Conservation (phyloP, 768 basidiomycete genomes). For the Leccinum arenicola region DNA sequence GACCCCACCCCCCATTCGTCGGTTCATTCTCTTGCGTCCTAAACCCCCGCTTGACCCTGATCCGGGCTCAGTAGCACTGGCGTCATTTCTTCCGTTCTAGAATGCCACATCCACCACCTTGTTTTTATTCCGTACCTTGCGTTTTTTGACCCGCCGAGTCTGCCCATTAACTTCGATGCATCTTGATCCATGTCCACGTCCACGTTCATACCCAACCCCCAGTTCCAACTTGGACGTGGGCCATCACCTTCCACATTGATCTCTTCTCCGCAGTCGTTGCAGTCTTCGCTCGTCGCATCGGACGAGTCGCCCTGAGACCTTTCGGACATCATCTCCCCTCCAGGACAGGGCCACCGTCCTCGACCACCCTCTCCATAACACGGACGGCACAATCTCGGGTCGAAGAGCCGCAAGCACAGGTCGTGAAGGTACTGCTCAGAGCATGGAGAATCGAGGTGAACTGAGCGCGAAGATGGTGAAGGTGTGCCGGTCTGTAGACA, state of each 20-base stretch:
- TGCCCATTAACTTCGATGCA: conserved; percentile 4
- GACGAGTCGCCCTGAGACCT: conserved; percentile 21
- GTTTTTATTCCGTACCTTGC: conserved; percentile 21
- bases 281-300: conserved; percentile 15
- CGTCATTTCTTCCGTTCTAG: not conserved
- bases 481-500: conserved; percentile 40
- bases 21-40: conserved; percentile 55
- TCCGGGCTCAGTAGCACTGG: not conserved
- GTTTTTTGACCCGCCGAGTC: conserved; percentile 16
- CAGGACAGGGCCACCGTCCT: conserved; percentile 39
- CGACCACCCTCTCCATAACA: conserved; percentile 62
- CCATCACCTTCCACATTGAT: conserved; percentile 27
- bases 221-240: conserved; percentile 6
- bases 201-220: conserved; percentile 25
- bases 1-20: conserved; percentile 58
- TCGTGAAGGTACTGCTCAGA: conserved; percentile 66
- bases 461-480: conserved; percentile 57
- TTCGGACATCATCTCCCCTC: conserved; percentile 25
- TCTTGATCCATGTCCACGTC: conserved; percentile 25
- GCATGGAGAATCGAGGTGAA: conserved; percentile 70
- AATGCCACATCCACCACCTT: conserved; percentile 30
- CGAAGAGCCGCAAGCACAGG: conserved; percentile 68
- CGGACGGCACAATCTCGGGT: conserved; percentile 61
- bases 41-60: conserved; percentile 51
- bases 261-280: conserved; percentile 15